phyloP scores from a whole-genome alignment of 345 rosid genomes.

The Atalantia buxifolia region DNA sequence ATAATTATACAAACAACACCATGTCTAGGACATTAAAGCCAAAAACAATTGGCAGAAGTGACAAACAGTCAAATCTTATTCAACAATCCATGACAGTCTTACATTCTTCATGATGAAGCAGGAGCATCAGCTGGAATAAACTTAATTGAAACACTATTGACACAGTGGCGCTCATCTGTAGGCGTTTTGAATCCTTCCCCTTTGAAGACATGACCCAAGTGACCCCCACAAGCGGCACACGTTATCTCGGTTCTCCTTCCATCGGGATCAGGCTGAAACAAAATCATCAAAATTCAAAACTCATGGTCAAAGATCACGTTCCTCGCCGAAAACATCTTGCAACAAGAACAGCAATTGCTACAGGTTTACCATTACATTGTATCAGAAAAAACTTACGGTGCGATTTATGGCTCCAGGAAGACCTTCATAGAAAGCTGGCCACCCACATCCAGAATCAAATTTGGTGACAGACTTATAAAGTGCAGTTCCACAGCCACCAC shows the following conservation, averaged over 20 bases:
- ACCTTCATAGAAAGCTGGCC: slow-evolving; percentile 86
- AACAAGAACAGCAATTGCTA: not conserved
- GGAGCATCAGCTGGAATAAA: slow-evolving; percentile 41
- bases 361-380: not conserved
- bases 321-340: not conserved
- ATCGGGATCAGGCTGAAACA: slow-evolving; percentile 68
- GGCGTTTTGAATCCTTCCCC: slow-evolving; percentile 69
- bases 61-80: not conserved
- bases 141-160: slow-evolving; percentile 68
- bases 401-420: slow-evolving; percentile 60
- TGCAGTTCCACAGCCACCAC: slow-evolving; percentile 64
- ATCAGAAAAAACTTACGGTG: slow-evolving; percentile 33
- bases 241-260: slow-evolving; percentile 68
- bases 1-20: not conserved
- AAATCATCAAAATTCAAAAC: not conserved
- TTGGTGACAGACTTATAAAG: slow-evolving; percentile 62
- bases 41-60: not conserved
- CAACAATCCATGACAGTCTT: not conserved
- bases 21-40: not conserved
- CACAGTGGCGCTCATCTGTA: slow-evolving; percentile 66
- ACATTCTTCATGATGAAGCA: slow-evolving; percentile 14
- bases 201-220: slow-evolving; percentile 76
- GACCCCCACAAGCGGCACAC: slow-evolving; percentile 77
- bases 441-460: slow-evolving; percentile 70
- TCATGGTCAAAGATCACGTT: not conserved